phyloP scores from a whole-genome alignment of 495 filamentous ascomycete genomes.

The Neurospora sp. region DNA sequence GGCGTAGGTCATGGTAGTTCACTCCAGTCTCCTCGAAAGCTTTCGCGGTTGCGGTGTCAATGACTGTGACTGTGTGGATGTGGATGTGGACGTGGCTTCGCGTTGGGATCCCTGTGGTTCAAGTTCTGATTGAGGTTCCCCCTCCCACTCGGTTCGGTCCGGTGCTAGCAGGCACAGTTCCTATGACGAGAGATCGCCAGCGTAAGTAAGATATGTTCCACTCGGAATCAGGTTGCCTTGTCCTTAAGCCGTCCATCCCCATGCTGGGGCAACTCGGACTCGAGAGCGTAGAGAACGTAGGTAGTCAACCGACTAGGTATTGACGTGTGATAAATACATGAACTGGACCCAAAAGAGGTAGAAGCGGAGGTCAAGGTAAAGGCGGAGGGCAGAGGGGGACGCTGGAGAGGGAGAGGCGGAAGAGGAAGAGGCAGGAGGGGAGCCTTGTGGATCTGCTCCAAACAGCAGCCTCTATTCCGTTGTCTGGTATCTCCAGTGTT shows the following conservation, averaged over 20 bases:
- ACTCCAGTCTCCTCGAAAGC: background rate
- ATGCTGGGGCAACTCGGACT: background rate
- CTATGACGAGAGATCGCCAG: background rate
- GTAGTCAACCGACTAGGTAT: background rate
- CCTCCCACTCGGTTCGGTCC: background rate
- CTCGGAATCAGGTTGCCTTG: background rate
- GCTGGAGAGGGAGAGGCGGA: background rate
- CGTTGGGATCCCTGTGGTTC: background rate
- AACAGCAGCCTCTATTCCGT: background rate
- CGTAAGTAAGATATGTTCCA: background rate
- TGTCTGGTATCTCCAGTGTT: background rate
- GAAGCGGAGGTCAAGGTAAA: background rate
- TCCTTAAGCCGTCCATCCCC: background rate
- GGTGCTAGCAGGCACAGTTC: background rate
- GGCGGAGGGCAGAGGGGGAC: background rate
- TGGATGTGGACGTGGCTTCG: background rate
- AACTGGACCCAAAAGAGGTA: background rate
- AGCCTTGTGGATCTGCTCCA: background rate
- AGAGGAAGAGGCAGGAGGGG: background rate
- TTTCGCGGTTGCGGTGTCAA: background rate
- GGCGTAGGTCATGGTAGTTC: background rate
- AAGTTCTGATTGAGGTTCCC: background rate
- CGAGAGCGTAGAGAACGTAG: background rate
- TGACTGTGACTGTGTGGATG: background rate
- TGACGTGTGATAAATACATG: background rate